Evolutionary conservation across 352 stramenopile genomes (phyloP).

Genomic region (Blastocystis sp.): DNA sequence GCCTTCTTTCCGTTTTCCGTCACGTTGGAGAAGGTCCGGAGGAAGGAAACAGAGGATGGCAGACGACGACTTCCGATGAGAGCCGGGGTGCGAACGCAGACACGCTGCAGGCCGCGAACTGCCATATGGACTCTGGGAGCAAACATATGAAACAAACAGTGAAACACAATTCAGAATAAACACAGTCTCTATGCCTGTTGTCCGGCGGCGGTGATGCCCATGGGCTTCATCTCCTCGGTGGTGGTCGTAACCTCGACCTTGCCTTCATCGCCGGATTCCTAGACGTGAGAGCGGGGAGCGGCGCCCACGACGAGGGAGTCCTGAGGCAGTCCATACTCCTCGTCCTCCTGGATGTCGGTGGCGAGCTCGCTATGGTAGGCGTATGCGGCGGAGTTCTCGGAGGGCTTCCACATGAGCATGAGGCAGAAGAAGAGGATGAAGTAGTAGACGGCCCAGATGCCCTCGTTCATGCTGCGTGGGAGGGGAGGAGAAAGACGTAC

Average conservation of each 20-base stretch:
- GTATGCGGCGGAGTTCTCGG: conserved; percentile 40
- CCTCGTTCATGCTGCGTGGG: conserved; percentile 40
- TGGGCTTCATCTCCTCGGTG: conserved; percentile 23
- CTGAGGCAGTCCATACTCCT: conserved; percentile 50
- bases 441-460: conserved; percentile 49
- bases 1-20: neutral
- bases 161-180: conserved; percentile 24
- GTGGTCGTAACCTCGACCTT: conserved; percentile 22
- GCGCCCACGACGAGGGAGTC: neutral
- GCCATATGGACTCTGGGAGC: neutral
- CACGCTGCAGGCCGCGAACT: neutral
- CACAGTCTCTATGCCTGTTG: conserved; percentile 1
- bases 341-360: conserved; percentile 42
- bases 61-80: neutral
- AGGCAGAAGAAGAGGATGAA: conserved; percentile 49
- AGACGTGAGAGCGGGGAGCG: neutral
- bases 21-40: neutral
- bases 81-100: neutral
- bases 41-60: neutral
- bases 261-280: conserved; percentile 40
- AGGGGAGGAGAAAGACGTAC: neutral
- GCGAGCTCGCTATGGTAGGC: conserved; percentile 50
- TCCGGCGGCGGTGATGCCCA: conserved; percentile 11
- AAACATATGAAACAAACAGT: neutral
- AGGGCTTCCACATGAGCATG: conserved; percentile 53